Base-by-base conservation (phyloP, 2,329 filamentous ascomycete species). In the Fusarium fujikuroi region DNA sequence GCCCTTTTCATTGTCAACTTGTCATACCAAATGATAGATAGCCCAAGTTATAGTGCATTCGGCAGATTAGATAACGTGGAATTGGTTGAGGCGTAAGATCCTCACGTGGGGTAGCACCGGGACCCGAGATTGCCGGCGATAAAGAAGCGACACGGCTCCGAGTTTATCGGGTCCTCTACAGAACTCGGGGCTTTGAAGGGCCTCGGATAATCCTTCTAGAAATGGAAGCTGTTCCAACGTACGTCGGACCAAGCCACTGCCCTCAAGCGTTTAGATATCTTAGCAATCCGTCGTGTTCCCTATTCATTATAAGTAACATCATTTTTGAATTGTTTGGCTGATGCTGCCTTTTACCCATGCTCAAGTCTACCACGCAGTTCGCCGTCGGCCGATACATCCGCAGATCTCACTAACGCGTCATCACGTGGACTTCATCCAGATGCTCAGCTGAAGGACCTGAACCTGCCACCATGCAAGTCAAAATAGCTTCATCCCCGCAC, bases 1-100 rank as follows among this genome's bases (percentile, higher is more conserved):
- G 65, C 64, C 64, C 64, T 67, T 67, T 67, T 14, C 40, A 25
- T 58, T 46, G 54, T 58, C 54, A 44, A 52, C 34, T 42, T 66
- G 63, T 66, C 63, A 66, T 66, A 42, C 43, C 62, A 67, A 46
- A 5, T 28, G 43, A 44, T 52, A n/a, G 14, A 8, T 46, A 25
- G 21, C 30, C 21, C n/a, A 18, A 36, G 30, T 18, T 28, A 28
- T 19, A 47, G 7, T 39, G 23, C 34, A 25, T 54, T 25, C 10
- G 3, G 18, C 15, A 40, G 34, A 54, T 54, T 36, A 58, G 40
- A 49, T 36, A 57, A 25, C 18, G 4, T 46, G 18, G 18, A 57
- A 46, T 15, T 57, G 25, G 30, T 25, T 7, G n/a, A 23, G n/a
- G 18, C 30, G n/a, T 25, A 21, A 23, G 39, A 47, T 44, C 28